Evolutionary conservation across 345 rosid genomes (phyloP).

Genomic region (Odontarrhena argentea): DNA sequence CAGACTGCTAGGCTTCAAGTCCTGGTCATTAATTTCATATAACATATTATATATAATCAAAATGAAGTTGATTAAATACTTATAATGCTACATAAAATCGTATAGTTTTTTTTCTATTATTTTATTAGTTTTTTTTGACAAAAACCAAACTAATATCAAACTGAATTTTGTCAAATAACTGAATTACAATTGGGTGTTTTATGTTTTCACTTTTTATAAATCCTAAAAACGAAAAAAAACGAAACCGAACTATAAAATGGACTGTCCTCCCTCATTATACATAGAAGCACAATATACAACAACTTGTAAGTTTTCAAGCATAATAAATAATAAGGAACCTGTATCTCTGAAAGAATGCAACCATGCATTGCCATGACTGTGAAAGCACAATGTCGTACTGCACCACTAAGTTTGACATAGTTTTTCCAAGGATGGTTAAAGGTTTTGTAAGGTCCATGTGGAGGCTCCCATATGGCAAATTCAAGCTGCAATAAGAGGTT

Average conservation of each 20-base stretch:
- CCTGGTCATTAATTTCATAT: too few species aligned
- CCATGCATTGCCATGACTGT: slow-evolving; percentile 95
- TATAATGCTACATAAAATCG: not conserved
- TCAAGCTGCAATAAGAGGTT: slow-evolving; percentile 48
- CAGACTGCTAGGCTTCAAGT: too few species aligned
- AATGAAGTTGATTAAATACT: not conserved
- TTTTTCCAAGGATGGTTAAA: slow-evolving; percentile 76
- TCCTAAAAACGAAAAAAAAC: not conserved
- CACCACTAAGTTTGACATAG: slow-evolving; percentile 74
- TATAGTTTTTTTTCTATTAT: not conserved
- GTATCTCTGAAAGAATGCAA: slow-evolving; percentile 82
- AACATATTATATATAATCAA: too few species aligned
- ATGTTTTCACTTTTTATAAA: not conserved
- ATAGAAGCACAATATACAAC: not conserved
- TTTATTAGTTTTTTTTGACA: not conserved
- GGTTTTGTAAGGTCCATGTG: slow-evolving; percentile 75
- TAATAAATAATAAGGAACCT: slow-evolving; percentile 47
- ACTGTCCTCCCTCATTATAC: not conserved
- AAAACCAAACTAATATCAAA: not conserved
- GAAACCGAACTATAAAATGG: not conserved
- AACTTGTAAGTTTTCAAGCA: not conserved
- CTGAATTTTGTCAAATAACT: not conserved
- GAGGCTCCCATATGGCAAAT: slow-evolving; percentile 89
- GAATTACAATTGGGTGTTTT: not conserved
- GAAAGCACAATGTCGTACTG: slow-evolving; percentile 87